These are phyloP conservation scores for Sechiopsis laciniata DNA, from an alignment of 306 rosid genomes.

Conservation along the genomic window DNA sequence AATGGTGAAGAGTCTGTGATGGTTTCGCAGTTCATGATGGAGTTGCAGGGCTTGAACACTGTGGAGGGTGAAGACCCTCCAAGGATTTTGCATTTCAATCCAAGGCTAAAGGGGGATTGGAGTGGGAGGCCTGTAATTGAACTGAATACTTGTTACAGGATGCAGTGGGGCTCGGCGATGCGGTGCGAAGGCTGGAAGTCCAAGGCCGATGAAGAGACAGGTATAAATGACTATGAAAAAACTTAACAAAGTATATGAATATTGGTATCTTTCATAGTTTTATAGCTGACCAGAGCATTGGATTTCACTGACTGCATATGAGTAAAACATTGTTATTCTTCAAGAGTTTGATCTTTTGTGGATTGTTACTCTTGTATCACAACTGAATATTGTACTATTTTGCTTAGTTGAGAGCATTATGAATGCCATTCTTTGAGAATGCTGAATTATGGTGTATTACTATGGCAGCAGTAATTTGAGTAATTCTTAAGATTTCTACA, in stretches of 20 bases:
- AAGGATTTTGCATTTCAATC: constrained; percentile 76
- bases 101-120: constrained; percentile 92
- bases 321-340: neutral
- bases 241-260: too few relatives aligned
- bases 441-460: neutral
- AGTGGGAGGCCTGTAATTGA: constrained; percentile 81
- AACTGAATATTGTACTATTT: neutral
- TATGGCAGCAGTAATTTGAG: constrained; percentile 23
- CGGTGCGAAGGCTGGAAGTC: constrained; percentile 95
- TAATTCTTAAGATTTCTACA: constrained; percentile 39
- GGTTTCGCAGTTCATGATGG: constrained; percentile 67
- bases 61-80: constrained; percentile 96
- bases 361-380: too few relatives aligned
- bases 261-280: neutral
- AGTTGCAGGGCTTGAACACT: constrained; percentile 75
- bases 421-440: neutral
- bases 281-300: neutral
- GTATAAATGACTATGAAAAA: constrained; percentile 15
- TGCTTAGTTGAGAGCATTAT: constrained; percentile 6
- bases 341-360: too few relatives aligned
- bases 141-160: constrained; percentile 80
- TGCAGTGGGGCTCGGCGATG: constrained; percentile 86
- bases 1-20: constrained; percentile 37
- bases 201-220: constrained; percentile 81
- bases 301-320: constrained; percentile 12